Evolutionary conservation across 495 filamentous ascomycete species (phyloP).

Genomic region (Xylaria nigripes): DNA sequence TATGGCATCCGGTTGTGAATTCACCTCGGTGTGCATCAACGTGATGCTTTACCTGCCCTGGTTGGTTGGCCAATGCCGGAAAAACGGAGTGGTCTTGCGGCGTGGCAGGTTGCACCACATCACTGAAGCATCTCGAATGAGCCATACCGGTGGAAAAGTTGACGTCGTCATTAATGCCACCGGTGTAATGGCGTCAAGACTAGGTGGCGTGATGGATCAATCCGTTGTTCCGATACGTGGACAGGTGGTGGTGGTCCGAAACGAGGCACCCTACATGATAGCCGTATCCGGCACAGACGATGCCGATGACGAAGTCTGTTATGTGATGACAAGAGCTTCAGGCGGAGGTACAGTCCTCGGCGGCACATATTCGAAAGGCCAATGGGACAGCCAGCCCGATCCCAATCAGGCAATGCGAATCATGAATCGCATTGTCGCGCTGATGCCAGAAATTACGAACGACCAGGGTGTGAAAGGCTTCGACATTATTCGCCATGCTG

Average conservation of each 20-base stretch:
- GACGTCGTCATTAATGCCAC: conserved; percentile 83
- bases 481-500: conserved; percentile 79
- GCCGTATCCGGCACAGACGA: conserved; percentile 71
- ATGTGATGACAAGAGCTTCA: conserved; percentile 85
- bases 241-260: conserved; percentile 83
- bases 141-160: conserved; percentile 53
- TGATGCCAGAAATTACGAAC: conserved; percentile 63
- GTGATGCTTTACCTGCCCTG: conserved; percentile 79
- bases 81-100: conserved; percentile 57
- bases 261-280: conserved; percentile 65
- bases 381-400: conserved; percentile 77
- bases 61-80: conserved; percentile 67
- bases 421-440: conserved; percentile 72
- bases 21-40: conserved; percentile 87
- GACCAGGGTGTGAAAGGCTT: conserved; percentile 74
- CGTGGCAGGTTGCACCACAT: conserved; percentile 58
- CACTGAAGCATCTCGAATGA: conserved; percentile 55
- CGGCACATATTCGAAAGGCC: conserved; percentile 74
- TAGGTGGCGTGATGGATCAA: conserved; percentile 77
- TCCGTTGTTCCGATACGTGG: conserved; percentile 71
- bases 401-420: conserved; percentile 74
- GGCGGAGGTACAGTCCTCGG: conserved; percentile 74
- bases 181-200: conserved; percentile 59
- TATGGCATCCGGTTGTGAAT: conserved; percentile 59
- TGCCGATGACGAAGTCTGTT: conserved; percentile 68